Conservation (phyloP, 2,329 filamentous ascomycete species). For the Botrytis pseudocinerea region DNA sequence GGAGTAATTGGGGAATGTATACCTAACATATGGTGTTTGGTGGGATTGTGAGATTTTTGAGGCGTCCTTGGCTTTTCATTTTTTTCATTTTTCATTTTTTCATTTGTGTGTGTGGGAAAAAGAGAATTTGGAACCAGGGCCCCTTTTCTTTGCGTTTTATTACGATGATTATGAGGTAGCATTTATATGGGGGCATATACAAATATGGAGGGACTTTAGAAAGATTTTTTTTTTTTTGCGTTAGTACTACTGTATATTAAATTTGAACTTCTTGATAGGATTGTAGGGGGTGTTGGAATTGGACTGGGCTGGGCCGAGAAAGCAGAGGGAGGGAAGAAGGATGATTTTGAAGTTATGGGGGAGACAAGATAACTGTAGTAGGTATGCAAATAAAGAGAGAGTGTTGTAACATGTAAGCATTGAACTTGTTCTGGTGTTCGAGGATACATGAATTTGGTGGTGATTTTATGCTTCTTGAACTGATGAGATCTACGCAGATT, state of each 20-base stretch:
- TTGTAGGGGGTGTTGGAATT: background rate
- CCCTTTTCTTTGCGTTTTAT: slow-evolving; percentile 21
- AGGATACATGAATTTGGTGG: background rate
- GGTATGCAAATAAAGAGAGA: background rate
- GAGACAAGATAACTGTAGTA: background rate
- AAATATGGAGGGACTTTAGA: slow-evolving; percentile 22
- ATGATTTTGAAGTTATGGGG: slow-evolving; percentile 1
- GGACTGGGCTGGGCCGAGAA: background rate
- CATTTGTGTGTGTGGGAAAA: slow-evolving; percentile 16
- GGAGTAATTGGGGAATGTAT: slow-evolving; percentile 13
- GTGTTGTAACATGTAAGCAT: background rate
- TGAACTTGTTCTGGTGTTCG: background rate
- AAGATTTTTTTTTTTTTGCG: slow-evolving; percentile 16
- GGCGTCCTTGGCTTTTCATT: slow-evolving; percentile 5
- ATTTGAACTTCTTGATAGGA: slow-evolving; percentile 16
- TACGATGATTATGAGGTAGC: slow-evolving; percentile 22
- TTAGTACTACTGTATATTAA: slow-evolving; percentile 20
- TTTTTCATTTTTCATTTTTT: slow-evolving; percentile 8
- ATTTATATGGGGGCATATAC: slow-evolving; percentile 21
- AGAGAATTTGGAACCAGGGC: slow-evolving; percentile 15
- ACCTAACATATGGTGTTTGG: slow-evolving; percentile 18
- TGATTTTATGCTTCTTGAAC: background rate
- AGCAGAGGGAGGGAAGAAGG: background rate
- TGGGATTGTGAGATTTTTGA: slow-evolving; percentile 1
- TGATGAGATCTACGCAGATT: background rate